Base-by-base conservation (phyloP, 1,284 basidiomycete genomes). In the Apiotrichum gamsii region DNA sequence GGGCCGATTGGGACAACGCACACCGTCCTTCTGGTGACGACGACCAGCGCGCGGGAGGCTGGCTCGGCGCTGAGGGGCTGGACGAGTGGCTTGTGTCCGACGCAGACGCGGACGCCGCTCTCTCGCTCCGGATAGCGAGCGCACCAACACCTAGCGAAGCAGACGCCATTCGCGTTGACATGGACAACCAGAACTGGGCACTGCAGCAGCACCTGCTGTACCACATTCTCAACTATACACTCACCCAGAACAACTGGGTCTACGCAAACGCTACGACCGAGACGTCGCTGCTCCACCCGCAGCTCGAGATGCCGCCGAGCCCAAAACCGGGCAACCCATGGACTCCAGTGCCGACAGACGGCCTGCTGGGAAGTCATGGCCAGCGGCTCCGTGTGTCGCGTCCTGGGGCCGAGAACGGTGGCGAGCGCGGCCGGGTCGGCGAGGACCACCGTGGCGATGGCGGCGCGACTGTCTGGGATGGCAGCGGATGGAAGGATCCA, bases 171-270 rank as follows among this genome's bases (percentile, higher is more conserved):
- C 32, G 44, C 6, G 45, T 58, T 6, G 15, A 39, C 13, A 40
- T 37, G 5, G 91, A 95, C 71, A 99, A 99, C 68, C 76, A 95
- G 35, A 68, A 69, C 55, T 71, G 67, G 67, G 61, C 61, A 49
- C 80, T 96, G 39, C 79, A 94, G 37, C 90, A 96, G 65, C 85
- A 90, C 60, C 78, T 99, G 39, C 84, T 97, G 60, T 98, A 98
- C 66, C 95, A 98, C 70, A 72, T 97, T 35, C 76, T 98, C 55
- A 97, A 98, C 72, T 84, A 84, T 67, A 82, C 87, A 1, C 69
- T 95, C 14, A 64, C 76, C 15, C 62, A 43, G 47, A 15, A 34
- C n/a, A 49, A 54, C 8, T 54, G 53, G 53, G 36, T 19, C 6
- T 36, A 24, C 18, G 18, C 28, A 75, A 64, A 65, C 52, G 45